Evolutionary conservation across 768 basidiomycete species (phyloP), one percentile per base, ranked within the genome.

Genomic region (Naganishia onofrii): DNA sequence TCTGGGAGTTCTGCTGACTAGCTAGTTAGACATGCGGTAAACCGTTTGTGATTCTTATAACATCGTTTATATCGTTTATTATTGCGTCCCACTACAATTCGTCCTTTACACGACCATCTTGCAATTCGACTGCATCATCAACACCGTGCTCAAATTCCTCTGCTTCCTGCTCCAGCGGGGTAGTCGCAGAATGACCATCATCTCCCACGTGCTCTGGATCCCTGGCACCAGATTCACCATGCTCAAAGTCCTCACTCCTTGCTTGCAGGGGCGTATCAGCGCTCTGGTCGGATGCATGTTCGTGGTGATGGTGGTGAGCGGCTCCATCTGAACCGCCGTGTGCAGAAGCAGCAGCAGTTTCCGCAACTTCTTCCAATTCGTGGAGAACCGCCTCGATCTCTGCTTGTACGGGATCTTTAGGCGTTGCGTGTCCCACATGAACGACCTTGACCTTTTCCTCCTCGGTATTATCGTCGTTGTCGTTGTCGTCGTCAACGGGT

Each of bases 131-230:
- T 21, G 60, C 69, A 29, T 7, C 9, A 65, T 70, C 46, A n/a
- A 28, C 23, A 3, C 58, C 69, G 42, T 64, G 51, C 23, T 72
- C 71, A 34, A 72, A 56, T 42, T 64, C 67, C 28, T 68, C 71
- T 23, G 58, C 63, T 46, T 68, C 60, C 38, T 72, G n/a, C 63
- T 72, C 71, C 51, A 72, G 32, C 31, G 71, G 71, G 34, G 67
- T 72, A 17, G 58, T 42, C 13, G 71, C 67, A 4, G 71, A 72
- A 23, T 42, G n/a, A n/a, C 60, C 60, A 10, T 34, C 38, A 29
- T 66, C 70, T 15, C 23, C n/a, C 21, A n/a, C 42, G 19, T 55
- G 38, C 31, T 9, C 44, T 4, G 23, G 42, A 4, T 51, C 69
- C 0, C 12, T 19, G 3, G 52, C 65, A 26, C 17, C 12, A 9